These are phyloP conservation scores for Leccinum rimulosum DNA, from an alignment of 768 basidiomycete species.

Conservation along the genomic window DNA sequence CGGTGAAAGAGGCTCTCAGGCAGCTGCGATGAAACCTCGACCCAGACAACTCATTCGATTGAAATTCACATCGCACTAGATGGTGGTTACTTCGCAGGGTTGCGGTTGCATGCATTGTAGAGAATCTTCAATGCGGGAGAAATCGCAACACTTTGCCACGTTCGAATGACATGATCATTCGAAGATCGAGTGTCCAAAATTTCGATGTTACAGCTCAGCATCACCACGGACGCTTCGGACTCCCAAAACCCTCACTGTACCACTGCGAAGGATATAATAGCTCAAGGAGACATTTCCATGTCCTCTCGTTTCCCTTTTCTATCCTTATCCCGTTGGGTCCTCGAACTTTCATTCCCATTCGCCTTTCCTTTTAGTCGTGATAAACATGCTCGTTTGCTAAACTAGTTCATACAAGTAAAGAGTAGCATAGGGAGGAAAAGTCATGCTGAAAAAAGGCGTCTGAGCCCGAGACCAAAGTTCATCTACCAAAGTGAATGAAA, in stretches of 20 bases:
- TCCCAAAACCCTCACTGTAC: neutral
- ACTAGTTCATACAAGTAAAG: too few species aligned
- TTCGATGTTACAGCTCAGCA: neutral
- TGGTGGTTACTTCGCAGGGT: neutral
- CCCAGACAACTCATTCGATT: neutral
- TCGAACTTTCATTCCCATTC: too few species aligned
- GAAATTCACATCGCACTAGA: neutral
- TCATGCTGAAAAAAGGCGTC: too few species aligned
- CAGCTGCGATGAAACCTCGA: conserved; percentile 29
- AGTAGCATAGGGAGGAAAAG: too few species aligned
- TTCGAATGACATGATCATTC: neutral
- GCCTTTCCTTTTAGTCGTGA: neutral
- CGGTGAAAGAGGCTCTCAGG: conserved; percentile 58
- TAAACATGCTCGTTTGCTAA: too few species aligned
- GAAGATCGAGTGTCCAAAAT: neutral
- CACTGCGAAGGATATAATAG: neutral
- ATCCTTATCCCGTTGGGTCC: conserved; percentile 10
- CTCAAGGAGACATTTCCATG: conserved; percentile 25
- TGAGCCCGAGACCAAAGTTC: too few species aligned
- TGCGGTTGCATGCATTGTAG: neutral
- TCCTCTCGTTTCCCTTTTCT: conserved; percentile 20
- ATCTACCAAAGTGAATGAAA: too few species aligned
- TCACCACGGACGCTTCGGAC: neutral
- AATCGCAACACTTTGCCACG: neutral
- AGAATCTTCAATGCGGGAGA: neutral